Evolutionary conservation across 2,329 filamentous ascomycete species (phyloP).

Genomic region (Colletotrichum simmondsii): DNA sequence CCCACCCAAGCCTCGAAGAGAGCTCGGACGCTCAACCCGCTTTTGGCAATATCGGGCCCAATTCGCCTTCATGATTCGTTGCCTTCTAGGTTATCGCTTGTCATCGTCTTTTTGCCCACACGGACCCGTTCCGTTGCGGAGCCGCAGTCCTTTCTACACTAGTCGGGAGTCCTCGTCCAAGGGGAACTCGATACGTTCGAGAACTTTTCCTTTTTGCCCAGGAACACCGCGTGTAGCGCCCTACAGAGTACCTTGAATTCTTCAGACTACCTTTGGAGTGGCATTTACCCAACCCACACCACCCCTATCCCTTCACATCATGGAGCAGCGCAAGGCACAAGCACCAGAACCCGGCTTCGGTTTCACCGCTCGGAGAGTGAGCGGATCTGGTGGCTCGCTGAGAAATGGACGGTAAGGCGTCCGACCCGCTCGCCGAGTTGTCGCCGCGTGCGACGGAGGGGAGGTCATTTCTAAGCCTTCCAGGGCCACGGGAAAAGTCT

Average conservation of each 20-base stretch:
- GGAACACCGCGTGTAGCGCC: conserved; percentile 12
- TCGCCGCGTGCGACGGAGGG: conserved; percentile 21
- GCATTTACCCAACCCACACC: neutral
- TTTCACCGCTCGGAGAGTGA: conserved; percentile 21
- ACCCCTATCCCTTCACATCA: neutral
- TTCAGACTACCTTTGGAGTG: neutral
- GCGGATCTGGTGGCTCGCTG: neutral
- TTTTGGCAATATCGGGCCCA: neutral
- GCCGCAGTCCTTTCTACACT: neutral
- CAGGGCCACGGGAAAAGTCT: conserved; percentile 8
- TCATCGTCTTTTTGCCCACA: neutral
- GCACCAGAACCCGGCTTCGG: neutral
- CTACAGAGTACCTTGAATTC: neutral
- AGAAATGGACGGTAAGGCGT: neutral
- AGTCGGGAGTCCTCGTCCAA: neutral
- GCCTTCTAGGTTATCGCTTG: neutral
- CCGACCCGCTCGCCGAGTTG: conserved; percentile 29
- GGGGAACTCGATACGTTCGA: conserved; percentile 6
- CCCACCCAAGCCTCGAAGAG: neutral
- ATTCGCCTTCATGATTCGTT: conserved; percentile 6
- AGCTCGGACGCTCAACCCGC: neutral
- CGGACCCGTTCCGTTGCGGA: neutral
- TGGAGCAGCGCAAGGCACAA: neutral
- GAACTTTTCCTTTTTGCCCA: conserved; percentile 1
- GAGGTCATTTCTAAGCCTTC: conserved; percentile 17